Evolutionary conservation across 2,329 filamentous ascomycete genomes (phyloP).

Genomic region (Colletotrichum lentis): DNA sequence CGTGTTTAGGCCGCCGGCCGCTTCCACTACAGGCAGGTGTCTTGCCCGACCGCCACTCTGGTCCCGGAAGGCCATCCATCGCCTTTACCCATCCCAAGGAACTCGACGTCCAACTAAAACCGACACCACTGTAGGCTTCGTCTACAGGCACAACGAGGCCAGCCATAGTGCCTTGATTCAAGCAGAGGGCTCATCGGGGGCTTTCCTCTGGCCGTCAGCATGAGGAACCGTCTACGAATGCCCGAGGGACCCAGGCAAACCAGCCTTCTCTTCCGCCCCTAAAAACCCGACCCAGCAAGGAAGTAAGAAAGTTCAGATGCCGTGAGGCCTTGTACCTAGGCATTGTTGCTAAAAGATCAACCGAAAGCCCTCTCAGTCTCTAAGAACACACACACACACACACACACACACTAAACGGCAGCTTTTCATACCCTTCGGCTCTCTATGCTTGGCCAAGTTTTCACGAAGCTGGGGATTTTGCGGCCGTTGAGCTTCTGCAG

Average conservation of each 20-base stretch:
- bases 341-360: neutral
- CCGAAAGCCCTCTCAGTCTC: neutral
- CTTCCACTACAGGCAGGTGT: neutral
- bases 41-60: neutral
- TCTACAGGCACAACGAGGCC: neutral
- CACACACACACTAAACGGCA: no score
- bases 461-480: neutral
- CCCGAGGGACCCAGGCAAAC: neutral
- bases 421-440: neutral
- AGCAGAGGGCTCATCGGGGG: neutral
- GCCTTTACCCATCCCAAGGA: neutral
- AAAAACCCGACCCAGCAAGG: neutral
- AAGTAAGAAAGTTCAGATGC: neutral
- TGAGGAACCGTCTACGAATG: neutral
- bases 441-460: neutral
- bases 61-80: neutral
- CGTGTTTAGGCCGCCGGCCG: constrained; percentile 32
- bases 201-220: neutral
- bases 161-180: neutral
- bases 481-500: neutral
- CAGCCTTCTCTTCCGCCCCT: neutral
- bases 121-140: neutral
- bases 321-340: no score
- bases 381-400: no score
- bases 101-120: neutral